These are phyloP conservation scores for Ambrosia hybrid DNA, from an alignment of 140 eudicot genomes.

Conservation along the genomic window DNA sequence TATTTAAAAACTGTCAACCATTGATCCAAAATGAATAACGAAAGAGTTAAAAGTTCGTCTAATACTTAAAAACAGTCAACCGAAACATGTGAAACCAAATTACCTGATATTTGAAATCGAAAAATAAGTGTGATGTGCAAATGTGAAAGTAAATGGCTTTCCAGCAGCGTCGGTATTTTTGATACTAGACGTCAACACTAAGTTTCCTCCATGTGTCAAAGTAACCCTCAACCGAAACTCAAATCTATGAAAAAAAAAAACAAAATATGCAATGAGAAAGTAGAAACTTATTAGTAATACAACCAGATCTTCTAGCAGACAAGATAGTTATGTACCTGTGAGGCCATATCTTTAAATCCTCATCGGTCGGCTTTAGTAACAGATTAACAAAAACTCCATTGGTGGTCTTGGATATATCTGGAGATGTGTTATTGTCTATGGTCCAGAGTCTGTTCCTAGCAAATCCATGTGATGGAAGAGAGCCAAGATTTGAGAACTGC, in stretches of 20 bases:
- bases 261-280: background rate
- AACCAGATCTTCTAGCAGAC: background rate
- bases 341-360: constrained; percentile 86
- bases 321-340: constrained; percentile 49
- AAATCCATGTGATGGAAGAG: constrained; percentile 84
- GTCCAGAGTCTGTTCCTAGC: constrained; percentile 86
- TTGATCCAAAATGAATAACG: constrained; percentile 2
- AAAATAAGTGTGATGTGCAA: constrained; percentile 90
- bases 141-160: constrained; percentile 80
- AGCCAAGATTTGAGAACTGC: constrained; percentile 70
- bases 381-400: constrained; percentile 67
- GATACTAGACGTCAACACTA: constrained; percentile 78
- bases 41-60: background rate
- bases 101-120: constrained; percentile 93
- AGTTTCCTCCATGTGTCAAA: constrained; percentile 79
- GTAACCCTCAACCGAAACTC: constrained; percentile 85
- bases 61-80: no score
- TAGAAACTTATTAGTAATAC: constrained; percentile 2
- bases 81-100: constrained; percentile 6
- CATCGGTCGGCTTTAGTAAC: constrained; percentile 77
- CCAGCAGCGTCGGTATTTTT: constrained; percentile 65
- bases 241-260: constrained; percentile 45
- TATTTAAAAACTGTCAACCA: constrained; percentile 5
- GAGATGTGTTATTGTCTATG: constrained; percentile 59
- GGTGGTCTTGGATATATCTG: constrained; percentile 45